Base-by-base conservation (phyloP, 805 yeast species). In the Metschnikowia gelsemii region DNA sequence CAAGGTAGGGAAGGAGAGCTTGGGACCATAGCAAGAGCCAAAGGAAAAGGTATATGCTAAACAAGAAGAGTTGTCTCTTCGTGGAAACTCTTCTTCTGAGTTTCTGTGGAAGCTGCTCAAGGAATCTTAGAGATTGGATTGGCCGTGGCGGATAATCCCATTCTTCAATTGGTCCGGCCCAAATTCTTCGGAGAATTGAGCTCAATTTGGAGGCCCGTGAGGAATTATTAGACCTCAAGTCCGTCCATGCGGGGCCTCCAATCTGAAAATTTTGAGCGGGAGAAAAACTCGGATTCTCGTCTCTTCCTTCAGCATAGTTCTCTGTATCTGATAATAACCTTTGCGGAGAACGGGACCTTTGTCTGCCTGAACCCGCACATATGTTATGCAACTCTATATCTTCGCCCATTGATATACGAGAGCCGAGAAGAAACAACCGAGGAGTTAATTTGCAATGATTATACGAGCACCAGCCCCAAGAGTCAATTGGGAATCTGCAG, bases 111-210 rank as follows among this genome's bases (percentile, higher is more conserved):
- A 73, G 58, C 2, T 52, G 55, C 38, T 80, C 83, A 23, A 76
- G 43, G 18, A 32, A n/a, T 43, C 55, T 30, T 43, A 57, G 7
- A 54, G 24, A 43, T 4, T 46, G 41, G 2, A 61, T 57, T 27
- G 72, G 62, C 2, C 45, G 42, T 1, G 84, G 81, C 2, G 79
- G 74, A 1, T 61, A 64, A 50, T 81, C 86, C 14, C 46, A 43
- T 1, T 78, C 72, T 2, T 51, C 49, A 2, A 46, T 52, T 0
- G 88, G 87, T 1, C 89, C 87, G n/a, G 62, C 40, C 82, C 85
- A 77, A 1, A 77, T 18, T 11, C 17, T 12, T n/a, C 12, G 13
- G 6, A 35, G 23, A 4, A n/a, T 13, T 7, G n/a, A 17, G 9
- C 19, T 25, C 5, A 33, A 13, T 13, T 21, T 16, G 6, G 22